phyloP scores from a whole-genome alignment of 2,329 filamentous ascomycete genomes.

The Cladosporium sphaerospermum region DNA sequence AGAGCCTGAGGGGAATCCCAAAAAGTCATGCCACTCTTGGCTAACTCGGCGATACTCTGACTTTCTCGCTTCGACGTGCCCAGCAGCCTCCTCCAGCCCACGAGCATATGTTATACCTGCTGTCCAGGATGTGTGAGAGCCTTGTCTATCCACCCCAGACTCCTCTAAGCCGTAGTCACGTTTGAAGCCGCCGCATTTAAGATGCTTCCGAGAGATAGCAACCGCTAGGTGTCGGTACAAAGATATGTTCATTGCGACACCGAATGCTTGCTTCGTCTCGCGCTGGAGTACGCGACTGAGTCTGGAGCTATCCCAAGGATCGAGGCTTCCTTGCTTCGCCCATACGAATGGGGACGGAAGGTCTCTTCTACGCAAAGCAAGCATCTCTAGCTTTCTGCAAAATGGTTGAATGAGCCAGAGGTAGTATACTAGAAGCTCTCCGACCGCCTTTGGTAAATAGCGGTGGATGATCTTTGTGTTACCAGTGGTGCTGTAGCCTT shows the following conservation, averaged over 20 bases:
- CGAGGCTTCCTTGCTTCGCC: neutral
- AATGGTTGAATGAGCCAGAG: conserved; percentile 13
- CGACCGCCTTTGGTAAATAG: conserved; percentile 16
- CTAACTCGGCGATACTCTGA: neutral
- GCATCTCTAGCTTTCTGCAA: neutral
- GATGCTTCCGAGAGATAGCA: neutral
- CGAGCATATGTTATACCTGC: neutral
- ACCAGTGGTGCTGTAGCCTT: conserved; percentile 15
- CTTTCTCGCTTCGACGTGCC: neutral
- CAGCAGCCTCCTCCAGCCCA: neutral
- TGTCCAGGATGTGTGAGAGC: neutral
- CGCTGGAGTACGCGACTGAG: neutral
- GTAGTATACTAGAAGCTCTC: conserved; percentile 17
- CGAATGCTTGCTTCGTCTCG: neutral
- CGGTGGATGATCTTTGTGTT: conserved; percentile 19
- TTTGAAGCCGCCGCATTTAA: neutral
- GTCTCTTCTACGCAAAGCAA: neutral
- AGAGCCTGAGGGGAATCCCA: neutral
- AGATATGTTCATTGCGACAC: neutral
- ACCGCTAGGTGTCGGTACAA: neutral
- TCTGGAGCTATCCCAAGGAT: conserved; percentile 1
- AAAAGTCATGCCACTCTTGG: neutral
- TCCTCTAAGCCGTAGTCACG: neutral
- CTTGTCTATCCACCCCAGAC: neutral
- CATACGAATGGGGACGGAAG: neutral